A percentile compares a stretch with the other conserved stretches of the same genome.
These are phyloP conservation scores for Clonostachys solani DNA, from an alignment of 2,329 filamentous ascomycete genomes.

Conservation along the genomic window DNA sequence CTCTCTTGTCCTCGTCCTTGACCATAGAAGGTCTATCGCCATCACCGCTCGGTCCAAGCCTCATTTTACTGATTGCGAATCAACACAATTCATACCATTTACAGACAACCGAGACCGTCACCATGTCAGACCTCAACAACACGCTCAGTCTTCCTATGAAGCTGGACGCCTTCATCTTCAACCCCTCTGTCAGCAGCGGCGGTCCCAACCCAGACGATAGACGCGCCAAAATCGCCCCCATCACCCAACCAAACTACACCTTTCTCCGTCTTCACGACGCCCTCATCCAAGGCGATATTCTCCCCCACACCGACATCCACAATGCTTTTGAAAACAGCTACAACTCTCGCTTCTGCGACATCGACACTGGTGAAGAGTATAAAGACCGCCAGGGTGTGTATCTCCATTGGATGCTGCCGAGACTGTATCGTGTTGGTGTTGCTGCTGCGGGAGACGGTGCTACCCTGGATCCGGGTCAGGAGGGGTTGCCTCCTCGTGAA, in stretches of 20 bases:
- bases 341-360: conserved; percentile 29
- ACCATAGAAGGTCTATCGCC: too few relatives aligned
- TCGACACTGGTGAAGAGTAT: conserved; percentile 15
- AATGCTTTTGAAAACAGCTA: conserved; percentile 15
- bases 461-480: background rate
- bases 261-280: conserved; percentile 29
- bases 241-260: conserved; percentile 41
- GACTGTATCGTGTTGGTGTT: conserved; percentile 23
- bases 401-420: conserved; percentile 34
- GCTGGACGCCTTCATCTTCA: conserved; percentile 23
- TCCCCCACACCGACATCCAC: conserved; percentile 29
- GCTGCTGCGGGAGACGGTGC: background rate
- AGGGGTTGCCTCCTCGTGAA: background rate
- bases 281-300: conserved; percentile 30
- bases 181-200: conserved; percentile 15
- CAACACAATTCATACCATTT: too few relatives aligned
- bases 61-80: too few relatives aligned
- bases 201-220: conserved; percentile 11
- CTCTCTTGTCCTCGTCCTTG: too few relatives aligned
- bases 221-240: conserved; percentile 24
- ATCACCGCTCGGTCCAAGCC: too few relatives aligned
- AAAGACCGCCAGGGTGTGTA: conserved; percentile 30
- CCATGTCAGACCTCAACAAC: background rate
- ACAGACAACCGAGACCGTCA: too few relatives aligned
- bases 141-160: conserved; percentile 19